Evolutionary conservation across 2,329 filamentous ascomycete species (phyloP).

Genomic region (Drechslerella coelobrocha): DNA sequence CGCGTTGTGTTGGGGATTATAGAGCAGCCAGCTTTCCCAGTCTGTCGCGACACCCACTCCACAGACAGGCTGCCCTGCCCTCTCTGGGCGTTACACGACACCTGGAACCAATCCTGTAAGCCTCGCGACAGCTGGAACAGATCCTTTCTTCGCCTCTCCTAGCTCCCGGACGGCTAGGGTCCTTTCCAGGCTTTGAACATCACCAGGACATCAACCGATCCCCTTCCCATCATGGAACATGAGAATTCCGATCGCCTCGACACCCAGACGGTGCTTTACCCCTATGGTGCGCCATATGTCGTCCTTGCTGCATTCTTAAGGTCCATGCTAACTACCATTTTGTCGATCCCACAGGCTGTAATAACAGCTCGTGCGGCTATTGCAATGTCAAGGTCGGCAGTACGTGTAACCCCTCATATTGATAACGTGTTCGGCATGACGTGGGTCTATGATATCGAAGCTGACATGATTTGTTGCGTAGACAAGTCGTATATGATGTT

Average conservation of each 20-base stretch:
- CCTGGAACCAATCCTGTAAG: neutral
- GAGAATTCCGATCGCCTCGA: neutral
- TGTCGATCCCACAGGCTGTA: slow-evolving; percentile 19
- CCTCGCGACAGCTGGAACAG: neutral
- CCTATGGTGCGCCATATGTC: slow-evolving; percentile 20
- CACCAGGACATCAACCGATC: neutral
- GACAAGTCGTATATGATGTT: slow-evolving; percentile 49
- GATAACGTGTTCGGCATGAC: neutral
- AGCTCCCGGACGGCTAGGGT: neutral
- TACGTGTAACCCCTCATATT: slow-evolving; percentile 11
- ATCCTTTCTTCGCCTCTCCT: neutral
- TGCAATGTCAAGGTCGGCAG: slow-evolving; percentile 44
- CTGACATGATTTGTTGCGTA: slow-evolving; percentile 6
- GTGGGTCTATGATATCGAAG: neutral
- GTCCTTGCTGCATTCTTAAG: neutral
- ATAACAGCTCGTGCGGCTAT: slow-evolving; percentile 46
- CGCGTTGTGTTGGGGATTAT: slow-evolving; percentile 1
- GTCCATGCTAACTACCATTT: neutral
- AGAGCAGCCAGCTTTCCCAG: neutral
- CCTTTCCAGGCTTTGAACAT: no score
- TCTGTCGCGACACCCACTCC: neutral
- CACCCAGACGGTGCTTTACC: slow-evolving; percentile 13
- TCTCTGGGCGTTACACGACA: neutral
- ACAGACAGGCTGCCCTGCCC: neutral
- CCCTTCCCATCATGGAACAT: neutral